Evolutionary conservation across 2,329 filamentous ascomycete species (phyloP).

Genomic region (Epichloe sylvatica): DNA sequence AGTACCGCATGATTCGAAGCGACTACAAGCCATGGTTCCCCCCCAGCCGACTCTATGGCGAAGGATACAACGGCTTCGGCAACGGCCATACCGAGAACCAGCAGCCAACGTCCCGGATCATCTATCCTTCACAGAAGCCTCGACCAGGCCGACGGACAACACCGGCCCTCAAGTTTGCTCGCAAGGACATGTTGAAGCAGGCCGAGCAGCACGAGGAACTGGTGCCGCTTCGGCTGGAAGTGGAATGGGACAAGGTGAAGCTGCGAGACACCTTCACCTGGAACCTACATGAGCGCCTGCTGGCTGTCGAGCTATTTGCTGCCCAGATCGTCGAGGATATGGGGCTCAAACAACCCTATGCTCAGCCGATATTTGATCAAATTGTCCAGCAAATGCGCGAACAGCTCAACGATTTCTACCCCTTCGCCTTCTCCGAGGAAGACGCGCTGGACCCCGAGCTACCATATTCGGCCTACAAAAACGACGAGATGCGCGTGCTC

Average conservation of each 20-base stretch:
- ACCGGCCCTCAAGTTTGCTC: slow-evolving; percentile 55
- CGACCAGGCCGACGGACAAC: slow-evolving; percentile 66
- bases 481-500: slow-evolving; percentile 94
- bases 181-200: slow-evolving; percentile 71
- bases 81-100: slow-evolving; percentile 70
- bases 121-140: slow-evolving; percentile 68
- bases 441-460: slow-evolving; percentile 79
- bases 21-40: slow-evolving; percentile 43
- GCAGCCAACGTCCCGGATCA: slow-evolving; percentile 46
- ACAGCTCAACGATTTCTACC: slow-evolving; percentile 86
- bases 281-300: slow-evolving; percentile 86
- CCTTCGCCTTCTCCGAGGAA: slow-evolving; percentile 79
- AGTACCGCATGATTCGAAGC: slow-evolving; percentile 49
- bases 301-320: slow-evolving; percentile 69
- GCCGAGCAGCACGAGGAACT: slow-evolving; percentile 85
- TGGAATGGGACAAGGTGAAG: slow-evolving; percentile 91
- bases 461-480: slow-evolving; percentile 89
- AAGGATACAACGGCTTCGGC: slow-evolving; percentile 76
- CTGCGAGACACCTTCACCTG: slow-evolving; percentile 95
- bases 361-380: slow-evolving; percentile 48
- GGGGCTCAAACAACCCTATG: slow-evolving; percentile 58
- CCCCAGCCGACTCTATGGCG: slow-evolving; percentile 46
- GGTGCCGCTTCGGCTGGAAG: slow-evolving; percentile 79
- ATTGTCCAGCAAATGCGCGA: slow-evolving; percentile 62
- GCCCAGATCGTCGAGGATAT: slow-evolving; percentile 86